Conservation (phyloP, 2,329 filamentous ascomycete species). For the Seiridium cupressi region DNA sequence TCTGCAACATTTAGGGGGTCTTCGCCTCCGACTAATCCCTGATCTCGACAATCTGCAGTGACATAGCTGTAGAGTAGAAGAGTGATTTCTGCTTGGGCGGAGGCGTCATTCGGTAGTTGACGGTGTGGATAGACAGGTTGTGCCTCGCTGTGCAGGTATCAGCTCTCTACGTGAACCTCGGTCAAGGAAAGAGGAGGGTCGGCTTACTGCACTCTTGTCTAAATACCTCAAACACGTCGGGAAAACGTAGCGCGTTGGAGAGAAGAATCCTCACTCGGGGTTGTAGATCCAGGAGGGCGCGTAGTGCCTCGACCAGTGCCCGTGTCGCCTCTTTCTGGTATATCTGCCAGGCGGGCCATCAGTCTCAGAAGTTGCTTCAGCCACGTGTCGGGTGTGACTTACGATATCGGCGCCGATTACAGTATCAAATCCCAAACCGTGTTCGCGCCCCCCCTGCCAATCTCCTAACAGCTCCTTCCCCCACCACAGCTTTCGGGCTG, state of each 20-base stretch:
- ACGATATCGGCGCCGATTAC: conserved; percentile 71
- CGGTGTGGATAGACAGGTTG: background rate
- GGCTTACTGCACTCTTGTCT: background rate
- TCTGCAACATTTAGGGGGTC: background rate
- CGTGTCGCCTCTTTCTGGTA: conserved; percentile 67
- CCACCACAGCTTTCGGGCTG: background rate
- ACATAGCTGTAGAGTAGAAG: conserved; percentile 5
- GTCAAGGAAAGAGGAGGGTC: background rate
- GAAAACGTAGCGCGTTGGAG: conserved; percentile 69
- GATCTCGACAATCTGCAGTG: conserved; percentile 3
- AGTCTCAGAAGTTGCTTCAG: background rate
- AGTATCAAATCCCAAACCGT: conserved; percentile 52
- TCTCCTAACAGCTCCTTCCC: background rate
- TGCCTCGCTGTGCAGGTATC: background rate
- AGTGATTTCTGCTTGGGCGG: background rate
- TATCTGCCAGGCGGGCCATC: conserved; percentile 34
- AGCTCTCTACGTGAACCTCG: background rate
- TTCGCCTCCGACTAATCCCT: background rate
- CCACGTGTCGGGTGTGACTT: background rate
- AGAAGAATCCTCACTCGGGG: conserved; percentile 60
- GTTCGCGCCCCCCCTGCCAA: conserved; percentile 18
- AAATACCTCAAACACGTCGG: conserved; percentile 66
- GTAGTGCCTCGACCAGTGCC: conserved; percentile 62
- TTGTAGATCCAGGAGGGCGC: conserved; percentile 58
- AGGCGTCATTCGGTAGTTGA: background rate